These are phyloP conservation scores for Coleophoma cylindrospora DNA, from an alignment of 2,329 filamentous ascomycete genomes.

Conservation along the genomic window DNA sequence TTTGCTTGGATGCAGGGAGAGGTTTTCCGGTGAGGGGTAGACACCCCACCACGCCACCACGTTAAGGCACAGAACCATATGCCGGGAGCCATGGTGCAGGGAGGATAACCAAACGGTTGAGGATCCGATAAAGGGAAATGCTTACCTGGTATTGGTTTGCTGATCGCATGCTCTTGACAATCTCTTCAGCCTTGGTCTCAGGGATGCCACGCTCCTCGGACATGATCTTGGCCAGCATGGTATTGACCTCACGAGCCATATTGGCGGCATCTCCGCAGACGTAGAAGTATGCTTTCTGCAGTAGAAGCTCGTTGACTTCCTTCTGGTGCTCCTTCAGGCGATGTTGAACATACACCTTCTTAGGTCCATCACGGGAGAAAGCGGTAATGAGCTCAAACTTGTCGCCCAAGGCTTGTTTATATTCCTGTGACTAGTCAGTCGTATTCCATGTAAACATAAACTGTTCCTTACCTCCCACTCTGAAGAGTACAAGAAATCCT, in stretches of 20 bases:
- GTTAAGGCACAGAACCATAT: neutral
- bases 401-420: slow-evolving; percentile 77
- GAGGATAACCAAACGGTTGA: no score
- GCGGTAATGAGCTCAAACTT: slow-evolving; percentile 87
- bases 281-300: slow-evolving; percentile 90
- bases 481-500: slow-evolving; percentile 88
- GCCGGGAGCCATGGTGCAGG: no score
- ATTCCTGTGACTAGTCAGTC: slow-evolving; percentile 53
- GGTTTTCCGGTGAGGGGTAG: slow-evolving; percentile 1
- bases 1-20: neutral
- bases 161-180: slow-evolving; percentile 94
- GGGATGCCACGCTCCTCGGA: slow-evolving; percentile 76
- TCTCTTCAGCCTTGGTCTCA: slow-evolving; percentile 85
- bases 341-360: slow-evolving; percentile 98
- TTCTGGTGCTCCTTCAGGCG: slow-evolving; percentile 76
- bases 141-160: slow-evolving; percentile 91
- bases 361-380: slow-evolving; percentile 81
- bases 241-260: slow-evolving; percentile 93
- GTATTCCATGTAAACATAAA: neutral
- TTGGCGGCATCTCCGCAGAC: slow-evolving; percentile 97
- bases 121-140: slow-evolving; percentile 17
- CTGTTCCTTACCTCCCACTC: slow-evolving; percentile 81
- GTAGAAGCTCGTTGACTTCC: slow-evolving; percentile 81
- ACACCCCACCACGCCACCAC: slow-evolving; percentile 2
- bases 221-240: slow-evolving; percentile 81